Conservation (phyloP, 2,329 filamentous ascomycete genomes). For the Neobulgaria alba region DNA sequence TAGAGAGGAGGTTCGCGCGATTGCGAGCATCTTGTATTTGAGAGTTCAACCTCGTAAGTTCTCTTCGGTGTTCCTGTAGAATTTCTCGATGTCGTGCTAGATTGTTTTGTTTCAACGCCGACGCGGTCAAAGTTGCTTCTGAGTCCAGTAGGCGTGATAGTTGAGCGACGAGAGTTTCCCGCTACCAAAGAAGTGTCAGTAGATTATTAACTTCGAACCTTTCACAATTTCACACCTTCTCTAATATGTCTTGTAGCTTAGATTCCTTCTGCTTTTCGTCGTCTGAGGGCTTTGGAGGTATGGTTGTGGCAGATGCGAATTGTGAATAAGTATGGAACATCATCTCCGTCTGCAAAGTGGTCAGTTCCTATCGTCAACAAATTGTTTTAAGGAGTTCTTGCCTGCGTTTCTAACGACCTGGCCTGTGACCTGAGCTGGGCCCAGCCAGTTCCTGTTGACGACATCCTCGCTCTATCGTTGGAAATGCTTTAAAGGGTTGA, state of each 20-base stretch:
- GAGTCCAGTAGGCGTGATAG: slow-evolving; percentile 87
- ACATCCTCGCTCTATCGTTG: slow-evolving; percentile 17
- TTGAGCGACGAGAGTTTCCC: slow-evolving; percentile 72
- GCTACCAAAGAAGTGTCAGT: slow-evolving; percentile 40
- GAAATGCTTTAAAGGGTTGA: too few species aligned
- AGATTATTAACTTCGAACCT: background rate
- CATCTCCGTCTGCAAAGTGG: slow-evolving; percentile 61
- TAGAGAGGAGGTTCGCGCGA: slow-evolving; percentile 80
- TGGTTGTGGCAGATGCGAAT: slow-evolving; percentile 70
- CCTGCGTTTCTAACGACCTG: slow-evolving; percentile 81
- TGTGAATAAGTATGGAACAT: slow-evolving; percentile 84
- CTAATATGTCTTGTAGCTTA: slow-evolving; percentile 75
- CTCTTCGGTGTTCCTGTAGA: slow-evolving; percentile 75
- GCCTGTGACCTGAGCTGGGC: slow-evolving; percentile 90
- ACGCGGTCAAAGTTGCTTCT: slow-evolving; percentile 76
- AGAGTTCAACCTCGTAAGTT: slow-evolving; percentile 66
- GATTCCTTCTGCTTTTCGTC: slow-evolving; percentile 74
- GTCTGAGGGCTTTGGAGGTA: slow-evolving; percentile 74
- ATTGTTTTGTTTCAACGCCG: slow-evolving; percentile 95
- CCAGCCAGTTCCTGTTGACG: slow-evolving; percentile 53
- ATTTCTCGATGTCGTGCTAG: slow-evolving; percentile 86
- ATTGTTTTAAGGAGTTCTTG: too few species aligned
- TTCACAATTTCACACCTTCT: slow-evolving; percentile 55
- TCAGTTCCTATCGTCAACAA: slow-evolving; percentile 12
- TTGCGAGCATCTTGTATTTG: slow-evolving; percentile 72